Evolutionary conservation across 2,329 filamentous ascomycete genomes (phyloP).

Genomic region (Hortaea werneckii): DNA sequence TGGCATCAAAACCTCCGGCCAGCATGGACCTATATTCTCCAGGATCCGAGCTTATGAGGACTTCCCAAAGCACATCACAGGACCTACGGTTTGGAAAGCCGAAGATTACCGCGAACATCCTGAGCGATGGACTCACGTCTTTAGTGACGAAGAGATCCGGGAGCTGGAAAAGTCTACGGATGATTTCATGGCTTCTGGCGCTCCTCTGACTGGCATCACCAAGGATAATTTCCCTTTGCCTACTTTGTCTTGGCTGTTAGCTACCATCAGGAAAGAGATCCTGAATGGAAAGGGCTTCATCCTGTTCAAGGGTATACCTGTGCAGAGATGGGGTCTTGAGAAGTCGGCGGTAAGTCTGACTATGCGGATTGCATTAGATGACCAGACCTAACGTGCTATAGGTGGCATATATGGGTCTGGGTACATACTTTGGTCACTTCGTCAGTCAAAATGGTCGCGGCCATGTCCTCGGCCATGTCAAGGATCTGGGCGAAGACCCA

Average conservation of each 20-base stretch:
- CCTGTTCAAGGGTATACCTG: constrained; percentile 77
- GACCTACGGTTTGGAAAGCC: constrained; percentile 62
- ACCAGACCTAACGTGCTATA: no score
- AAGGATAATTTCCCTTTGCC: constrained; percentile 54
- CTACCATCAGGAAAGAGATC: constrained; percentile 52
- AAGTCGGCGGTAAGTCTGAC: constrained; percentile 56
- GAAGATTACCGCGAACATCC: constrained; percentile 54
- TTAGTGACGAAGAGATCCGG: constrained; percentile 54
- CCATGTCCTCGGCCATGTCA: constrained; percentile 77
- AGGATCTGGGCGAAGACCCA: constrained; percentile 75
- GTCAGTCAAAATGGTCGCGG: constrained; percentile 76
- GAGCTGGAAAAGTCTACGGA: constrained; percentile 61
- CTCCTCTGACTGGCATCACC: constrained; percentile 61
- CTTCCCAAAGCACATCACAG: constrained; percentile 62
- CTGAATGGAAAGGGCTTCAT: constrained; percentile 83
- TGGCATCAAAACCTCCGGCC: constrained; percentile 59
- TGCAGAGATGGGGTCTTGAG: constrained; percentile 61
- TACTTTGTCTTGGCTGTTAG: constrained; percentile 44
- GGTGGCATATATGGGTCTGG: no score
- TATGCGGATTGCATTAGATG: no score
- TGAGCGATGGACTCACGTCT: constrained; percentile 62
- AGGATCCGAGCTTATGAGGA: constrained; percentile 55
- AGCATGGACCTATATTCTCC: constrained; percentile 59
- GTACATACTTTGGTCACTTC: constrained; percentile 51
- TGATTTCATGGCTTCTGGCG: constrained; percentile 54